Evolutionary conservation across 1,284 basidiomycete species (phyloP).

Genomic region (Taiwanofungus camphoratus): DNA sequence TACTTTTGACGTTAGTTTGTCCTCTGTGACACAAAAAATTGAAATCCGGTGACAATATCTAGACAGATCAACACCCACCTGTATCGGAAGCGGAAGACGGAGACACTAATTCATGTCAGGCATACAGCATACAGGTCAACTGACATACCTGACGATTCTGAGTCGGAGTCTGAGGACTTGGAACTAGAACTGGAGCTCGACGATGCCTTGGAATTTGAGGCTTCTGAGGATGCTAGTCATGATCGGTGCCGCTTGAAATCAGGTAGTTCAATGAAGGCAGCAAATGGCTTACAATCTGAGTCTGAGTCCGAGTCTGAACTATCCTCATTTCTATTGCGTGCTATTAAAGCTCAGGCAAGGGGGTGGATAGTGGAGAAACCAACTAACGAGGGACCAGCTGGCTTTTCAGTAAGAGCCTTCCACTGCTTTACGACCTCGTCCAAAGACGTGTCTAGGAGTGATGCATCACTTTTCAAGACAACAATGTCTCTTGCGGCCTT

Average conservation of each 20-base stretch:
- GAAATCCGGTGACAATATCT: not conserved
- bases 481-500: constrained; percentile 56
- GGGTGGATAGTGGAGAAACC: not conserved
- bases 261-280: not conserved
- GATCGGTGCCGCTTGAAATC: constrained; percentile 7
- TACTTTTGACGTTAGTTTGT: not conserved
- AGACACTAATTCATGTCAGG: constrained; percentile 1
- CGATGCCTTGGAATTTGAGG: not conserved
- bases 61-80: not conserved
- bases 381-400: constrained; percentile 16
- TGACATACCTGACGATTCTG: constrained; percentile 2
- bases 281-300: constrained; percentile 13
- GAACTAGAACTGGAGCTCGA: not conserved
- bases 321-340: constrained; percentile 11
- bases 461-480: constrained; percentile 47
- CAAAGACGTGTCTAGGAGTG: constrained; percentile 44
- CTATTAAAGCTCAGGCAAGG: not conserved
- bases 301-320: constrained; percentile 27
- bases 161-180: constrained; percentile 3
- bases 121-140: not conserved
- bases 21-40: too few species aligned
- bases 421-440: constrained; percentile 60
- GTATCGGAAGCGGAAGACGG: constrained; percentile 15
- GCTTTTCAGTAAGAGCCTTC: constrained; percentile 34
- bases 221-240: constrained; percentile 14